A percentile compares a stretch with the other conserved stretches of the same genome.
Conservation (phyloP, 1,284 basidiomycete species). For the Boletus mariae region DNA sequence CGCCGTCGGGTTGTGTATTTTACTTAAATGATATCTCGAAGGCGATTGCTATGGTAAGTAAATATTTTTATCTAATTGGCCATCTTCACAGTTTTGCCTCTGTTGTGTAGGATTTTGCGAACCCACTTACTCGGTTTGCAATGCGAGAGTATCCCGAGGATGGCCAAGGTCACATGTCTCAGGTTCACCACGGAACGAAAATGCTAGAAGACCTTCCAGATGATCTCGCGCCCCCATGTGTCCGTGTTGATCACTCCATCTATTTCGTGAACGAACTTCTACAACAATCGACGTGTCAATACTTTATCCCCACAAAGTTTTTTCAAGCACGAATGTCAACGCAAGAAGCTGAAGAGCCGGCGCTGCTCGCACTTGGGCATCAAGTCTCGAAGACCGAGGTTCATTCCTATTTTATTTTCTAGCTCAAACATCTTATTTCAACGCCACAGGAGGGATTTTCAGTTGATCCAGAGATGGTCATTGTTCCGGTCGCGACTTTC, state of each 20-base stretch:
- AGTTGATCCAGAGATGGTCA: slow-evolving; percentile 8
- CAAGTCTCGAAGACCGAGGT: slow-evolving; percentile 1
- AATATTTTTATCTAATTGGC: slow-evolving; percentile 8
- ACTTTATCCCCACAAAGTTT: slow-evolving; percentile 23
- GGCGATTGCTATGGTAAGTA: slow-evolving; percentile 12
- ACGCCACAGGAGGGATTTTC: slow-evolving; percentile 8
- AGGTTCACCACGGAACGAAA: background rate
- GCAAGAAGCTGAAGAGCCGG: background rate
- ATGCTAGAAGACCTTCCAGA: slow-evolving; percentile 14
- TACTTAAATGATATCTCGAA: slow-evolving; percentile 14
- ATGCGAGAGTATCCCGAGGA: background rate
- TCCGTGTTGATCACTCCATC: slow-evolving; percentile 18
- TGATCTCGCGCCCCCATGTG: slow-evolving; percentile 7
- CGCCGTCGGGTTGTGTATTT: slow-evolving; percentile 1
- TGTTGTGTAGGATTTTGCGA: background rate
- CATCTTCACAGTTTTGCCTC: background rate
- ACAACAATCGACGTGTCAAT: slow-evolving; percentile 8
- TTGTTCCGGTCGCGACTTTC: slow-evolving; percentile 8
- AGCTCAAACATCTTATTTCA: background rate
- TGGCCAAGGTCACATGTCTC: slow-evolving; percentile 5
- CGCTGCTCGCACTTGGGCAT: slow-evolving; percentile 7
- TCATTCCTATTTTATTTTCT: slow-evolving; percentile 7
- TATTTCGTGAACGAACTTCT: slow-evolving; percentile 28
- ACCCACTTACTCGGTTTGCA: background rate
- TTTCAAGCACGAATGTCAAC: slow-evolving; percentile 14